Percentiles rank a stretch among this genome's conserved stretches.
These are phyloP conservation scores for Diaporthe citriasiana DNA, from an alignment of 2,329 filamentous ascomycete genomes.

Conservation along the genomic window DNA sequence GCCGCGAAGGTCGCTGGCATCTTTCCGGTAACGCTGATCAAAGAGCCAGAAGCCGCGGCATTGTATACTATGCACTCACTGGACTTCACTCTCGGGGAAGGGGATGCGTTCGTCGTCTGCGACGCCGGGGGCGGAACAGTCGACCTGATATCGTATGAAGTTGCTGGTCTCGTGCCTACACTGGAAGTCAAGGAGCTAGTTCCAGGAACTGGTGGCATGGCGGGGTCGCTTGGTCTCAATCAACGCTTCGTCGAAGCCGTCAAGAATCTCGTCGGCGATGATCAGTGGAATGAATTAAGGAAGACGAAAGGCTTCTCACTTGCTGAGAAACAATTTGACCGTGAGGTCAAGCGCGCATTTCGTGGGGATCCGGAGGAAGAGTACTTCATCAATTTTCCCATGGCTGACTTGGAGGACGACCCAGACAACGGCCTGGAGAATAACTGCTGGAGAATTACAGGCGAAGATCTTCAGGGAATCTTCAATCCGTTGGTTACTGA, in stretches of 20 bases:
- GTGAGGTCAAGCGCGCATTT: neutral
- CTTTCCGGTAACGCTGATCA: neutral
- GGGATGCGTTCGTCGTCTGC: neutral
- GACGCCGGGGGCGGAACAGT: constrained; percentile 4
- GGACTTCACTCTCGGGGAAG: neutral
- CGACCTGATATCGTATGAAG: neutral
- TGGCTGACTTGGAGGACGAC: neutral
- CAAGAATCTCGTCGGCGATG: neutral
- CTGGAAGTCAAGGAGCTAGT: constrained; percentile 14
- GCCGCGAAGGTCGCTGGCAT: neutral
- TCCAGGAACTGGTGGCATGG: constrained; percentile 10
- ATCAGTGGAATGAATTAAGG: neutral
- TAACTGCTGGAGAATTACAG: neutral
- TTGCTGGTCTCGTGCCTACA: neutral
- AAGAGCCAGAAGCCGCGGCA: constrained; percentile 1
- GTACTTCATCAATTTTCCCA: neutral
- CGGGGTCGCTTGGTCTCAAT: neutral
- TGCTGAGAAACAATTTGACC: neutral
- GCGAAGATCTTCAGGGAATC: neutral
- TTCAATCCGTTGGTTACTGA: neutral
- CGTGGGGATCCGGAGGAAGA: neutral
- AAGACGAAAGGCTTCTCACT: neutral
- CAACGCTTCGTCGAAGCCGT: neutral
- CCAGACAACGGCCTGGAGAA: neutral
- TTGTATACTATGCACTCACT: neutral